Conservation (phyloP, 495 filamentous ascomycete genomes). For the Clavariopsis aquatica region DNA sequence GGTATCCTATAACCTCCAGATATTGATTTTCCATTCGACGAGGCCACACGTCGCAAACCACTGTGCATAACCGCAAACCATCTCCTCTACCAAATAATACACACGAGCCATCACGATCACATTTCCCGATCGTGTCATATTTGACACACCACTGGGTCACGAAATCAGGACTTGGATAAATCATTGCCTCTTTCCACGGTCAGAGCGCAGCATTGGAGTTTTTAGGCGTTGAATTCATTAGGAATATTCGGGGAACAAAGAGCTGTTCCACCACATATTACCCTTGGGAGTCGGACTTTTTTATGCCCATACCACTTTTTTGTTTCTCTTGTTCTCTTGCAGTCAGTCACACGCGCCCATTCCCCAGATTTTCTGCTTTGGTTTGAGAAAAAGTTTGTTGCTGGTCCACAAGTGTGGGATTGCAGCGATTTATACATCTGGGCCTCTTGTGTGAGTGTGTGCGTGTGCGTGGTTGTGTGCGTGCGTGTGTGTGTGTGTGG, state of each 20-base stretch:
- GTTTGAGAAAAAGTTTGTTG: slow-evolving; percentile 25
- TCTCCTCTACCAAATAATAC: slow-evolving; percentile 15
- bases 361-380: slow-evolving; percentile 1
- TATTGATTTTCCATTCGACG: slow-evolving; percentile 3
- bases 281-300: slow-evolving; percentile 22
- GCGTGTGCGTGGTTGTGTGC: background rate
- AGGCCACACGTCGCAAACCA: slow-evolving; percentile 20
- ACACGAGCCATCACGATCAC: slow-evolving; percentile 27
- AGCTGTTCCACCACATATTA: slow-evolving; percentile 3
- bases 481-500: background rate
- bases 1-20: slow-evolving; percentile 73
- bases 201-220: slow-evolving; percentile 40
- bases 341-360: slow-evolving; percentile 3
- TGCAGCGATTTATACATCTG: background rate
- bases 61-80: slow-evolving; percentile 33
- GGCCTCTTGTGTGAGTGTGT: background rate
- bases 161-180: slow-evolving; percentile 29
- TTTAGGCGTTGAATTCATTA: slow-evolving; percentile 18
- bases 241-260: background rate
- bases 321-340: background rate
- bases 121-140: slow-evolving; percentile 17
- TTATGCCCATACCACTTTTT: slow-evolving; percentile 27
- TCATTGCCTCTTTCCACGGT: slow-evolving; percentile 29
- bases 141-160: slow-evolving; percentile 25
- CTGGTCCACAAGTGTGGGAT: background rate